These are phyloP conservation scores for Lophiostoma macrostomum DNA, from an alignment of 495 filamentous ascomycete species.

Conservation along the genomic window DNA sequence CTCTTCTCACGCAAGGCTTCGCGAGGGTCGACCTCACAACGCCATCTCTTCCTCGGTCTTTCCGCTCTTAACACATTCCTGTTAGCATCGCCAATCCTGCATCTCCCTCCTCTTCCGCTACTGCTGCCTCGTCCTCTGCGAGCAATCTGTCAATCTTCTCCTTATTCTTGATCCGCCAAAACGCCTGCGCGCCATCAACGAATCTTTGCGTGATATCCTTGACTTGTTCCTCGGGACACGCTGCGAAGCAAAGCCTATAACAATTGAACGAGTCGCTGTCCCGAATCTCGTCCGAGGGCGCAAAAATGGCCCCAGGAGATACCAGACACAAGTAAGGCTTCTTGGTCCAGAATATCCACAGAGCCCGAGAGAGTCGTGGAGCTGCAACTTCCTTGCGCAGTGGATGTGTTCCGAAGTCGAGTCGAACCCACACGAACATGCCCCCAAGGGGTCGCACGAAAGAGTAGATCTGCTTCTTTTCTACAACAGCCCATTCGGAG, in stretches of 20 bases:
- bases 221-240: constrained; percentile 68
- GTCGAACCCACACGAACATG: constrained; percentile 85
- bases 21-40: too few species aligned
- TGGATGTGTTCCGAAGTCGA: constrained; percentile 69
- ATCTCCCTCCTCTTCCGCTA: not conserved
- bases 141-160: constrained; percentile 59
- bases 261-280: constrained; percentile 58
- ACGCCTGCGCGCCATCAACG: constrained; percentile 62
- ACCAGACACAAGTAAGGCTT: constrained; percentile 65
- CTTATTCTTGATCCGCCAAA: constrained; percentile 69
- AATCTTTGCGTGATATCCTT: constrained; percentile 57
- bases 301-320: constrained; percentile 68
- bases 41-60: too few species aligned
- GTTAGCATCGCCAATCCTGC: constrained; percentile 2
- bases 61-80: constrained; percentile 6
- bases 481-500: constrained; percentile 62
- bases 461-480: constrained; percentile 64
- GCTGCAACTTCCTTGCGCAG: constrained; percentile 50
- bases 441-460: constrained; percentile 81
- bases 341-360: constrained; percentile 71
- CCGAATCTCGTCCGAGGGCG: constrained; percentile 56
- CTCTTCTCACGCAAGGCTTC: too few species aligned
- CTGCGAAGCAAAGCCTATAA: constrained; percentile 82
- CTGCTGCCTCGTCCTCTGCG: constrained; percentile 38
- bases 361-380: constrained; percentile 51